Evolutionary conservation across 495 filamentous ascomycete species (phyloP), one percentile per base, ranked within the genome.

Genomic region (Copromyces sp.): DNA sequence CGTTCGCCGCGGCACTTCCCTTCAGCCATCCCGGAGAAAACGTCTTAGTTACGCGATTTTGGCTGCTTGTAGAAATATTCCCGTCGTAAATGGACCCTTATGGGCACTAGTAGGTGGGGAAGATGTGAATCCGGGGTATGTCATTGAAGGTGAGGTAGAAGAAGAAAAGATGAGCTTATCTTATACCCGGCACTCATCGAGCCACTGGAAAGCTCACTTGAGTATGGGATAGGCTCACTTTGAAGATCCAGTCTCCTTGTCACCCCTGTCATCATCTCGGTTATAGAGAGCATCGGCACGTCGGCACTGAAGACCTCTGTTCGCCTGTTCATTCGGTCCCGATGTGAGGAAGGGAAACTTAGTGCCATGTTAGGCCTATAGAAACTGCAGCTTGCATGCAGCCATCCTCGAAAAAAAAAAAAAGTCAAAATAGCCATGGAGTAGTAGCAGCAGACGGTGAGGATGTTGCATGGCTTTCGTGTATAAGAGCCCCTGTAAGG

Each of bases 361-460:
- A 24, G 20, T 59, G 44, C 17, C 17, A 9, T 29, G 11, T 29
- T n/a, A 59, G 3, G 20, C 24, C 29, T 17, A 35, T 65, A 59
- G 16, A 70, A 41, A 47, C 69, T 45, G 44, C 40, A 53, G 69
- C n/a, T 61, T 70, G 69, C 69, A 59, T 70, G 69, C 69, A 61
- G 40, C 40, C 40, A 70, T 70, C 69, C 69, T 45, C 7, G 17
- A 17, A 61, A 47, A 17, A 35, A 24, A 24, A 24, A 24, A 24
- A 24, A 24, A 24, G 53, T 65, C 29, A 65, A 35, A 37, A 65
- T 35, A 65, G 2, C 53, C 14, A 65, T 65, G 3, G 29, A 65
- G 6, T 24, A 12, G 6, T 32, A 65, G 14, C 14, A 65, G 32
- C 35, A 65, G 32, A 65, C 29, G 53, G 53, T 35, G 53, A 35